These are phyloP conservation scores for Wickerhamiella australiensis DNA, from an alignment of 805 yeast genomes.

Conservation along the genomic window DNA sequence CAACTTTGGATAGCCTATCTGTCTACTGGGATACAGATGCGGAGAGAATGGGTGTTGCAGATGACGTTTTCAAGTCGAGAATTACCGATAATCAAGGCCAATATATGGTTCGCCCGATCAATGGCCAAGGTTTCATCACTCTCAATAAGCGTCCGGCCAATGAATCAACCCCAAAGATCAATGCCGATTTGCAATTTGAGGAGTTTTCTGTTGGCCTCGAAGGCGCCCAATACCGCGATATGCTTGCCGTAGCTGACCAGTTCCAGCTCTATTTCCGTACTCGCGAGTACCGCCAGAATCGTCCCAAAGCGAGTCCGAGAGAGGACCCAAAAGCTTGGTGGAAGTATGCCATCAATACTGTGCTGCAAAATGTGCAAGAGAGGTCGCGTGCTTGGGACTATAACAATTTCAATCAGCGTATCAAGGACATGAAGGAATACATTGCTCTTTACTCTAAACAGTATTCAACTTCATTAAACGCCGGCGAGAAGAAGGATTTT, in stretches of 20 bases:
- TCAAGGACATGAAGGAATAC: constrained; percentile 62
- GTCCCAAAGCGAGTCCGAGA: constrained; percentile 42
- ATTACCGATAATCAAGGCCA: constrained; percentile 23
- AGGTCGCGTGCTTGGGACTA: constrained; percentile 76
- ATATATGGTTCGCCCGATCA: constrained; percentile 66
- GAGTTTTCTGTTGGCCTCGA: constrained; percentile 82
- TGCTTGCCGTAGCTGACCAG: constrained; percentile 68
- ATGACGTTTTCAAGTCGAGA: constrained; percentile 30
- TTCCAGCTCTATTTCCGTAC: constrained; percentile 70
- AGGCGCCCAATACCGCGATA: constrained; percentile 70
- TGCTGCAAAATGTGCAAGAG: constrained; percentile 69
- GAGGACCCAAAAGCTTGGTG: constrained; percentile 78
- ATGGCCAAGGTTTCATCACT: constrained; percentile 74
- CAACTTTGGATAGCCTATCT: constrained; percentile 62
- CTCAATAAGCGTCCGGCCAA: constrained; percentile 49
- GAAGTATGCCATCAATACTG: constrained; percentile 62
- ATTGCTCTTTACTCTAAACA: constrained; percentile 54
- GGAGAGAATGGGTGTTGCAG: constrained; percentile 34
- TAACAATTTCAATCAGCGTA: constrained; percentile 60
- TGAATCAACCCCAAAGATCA: constrained; percentile 46
- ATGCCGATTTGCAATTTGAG: constrained; percentile 66
- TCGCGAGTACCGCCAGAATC: constrained; percentile 53
- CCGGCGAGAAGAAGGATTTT: constrained; percentile 32
- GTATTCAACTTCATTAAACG: constrained; percentile 29
- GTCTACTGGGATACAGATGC: constrained; percentile 75